Evolutionary conservation across 139 green algal genomes (phyloP), one percentile per base, ranked within the genome.

Genomic region (Tetraselmis chui): DNA sequence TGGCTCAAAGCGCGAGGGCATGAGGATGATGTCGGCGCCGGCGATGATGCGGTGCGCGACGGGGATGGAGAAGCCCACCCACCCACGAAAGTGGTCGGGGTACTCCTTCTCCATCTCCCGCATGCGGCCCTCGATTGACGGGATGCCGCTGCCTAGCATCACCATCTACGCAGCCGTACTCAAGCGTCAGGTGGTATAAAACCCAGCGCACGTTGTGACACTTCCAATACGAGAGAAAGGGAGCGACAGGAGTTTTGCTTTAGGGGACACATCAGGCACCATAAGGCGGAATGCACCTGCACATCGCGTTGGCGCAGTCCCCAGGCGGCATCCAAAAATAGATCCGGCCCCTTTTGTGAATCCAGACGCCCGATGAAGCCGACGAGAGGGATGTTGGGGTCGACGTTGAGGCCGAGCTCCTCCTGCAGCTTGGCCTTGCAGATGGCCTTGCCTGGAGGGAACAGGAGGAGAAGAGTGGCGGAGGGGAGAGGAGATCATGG

Each of bases 1-100:
- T 0, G 94, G 94, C 91, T 98, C 94, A 82, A 98, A 98, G 31
- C 93, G 89, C 5, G 87, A 93, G 18, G 94, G 94, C 91, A 97
- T 97, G 31, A 98, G 90, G 76, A 98, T 82, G 18, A 96, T 93
- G 90, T 97, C 94, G 45, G 86, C 91, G 22, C 86, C 91, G 0
- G 94, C 93, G 25, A 94, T 91, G 84, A 97, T 96, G 32, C 90
- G 87, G 87, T 98, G 95, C 18, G 92, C 89, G 29, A 96, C 88
- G 26, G 92, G 89, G 2, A 96, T 91, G 31, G 82, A 91, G 89
- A 97, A 98, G 23, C 91, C 92, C 26, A 97, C 91, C 86, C 89
- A 92, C 32, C 87, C 89, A 1, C 91, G 81, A 76, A 92, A 92
- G 82, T 79, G 25, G 28, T 85, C 87, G 2, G 88, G 90, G 45